Conservation (phyloP, 768 basidiomycete species). For the Cyathus striatus region DNA sequence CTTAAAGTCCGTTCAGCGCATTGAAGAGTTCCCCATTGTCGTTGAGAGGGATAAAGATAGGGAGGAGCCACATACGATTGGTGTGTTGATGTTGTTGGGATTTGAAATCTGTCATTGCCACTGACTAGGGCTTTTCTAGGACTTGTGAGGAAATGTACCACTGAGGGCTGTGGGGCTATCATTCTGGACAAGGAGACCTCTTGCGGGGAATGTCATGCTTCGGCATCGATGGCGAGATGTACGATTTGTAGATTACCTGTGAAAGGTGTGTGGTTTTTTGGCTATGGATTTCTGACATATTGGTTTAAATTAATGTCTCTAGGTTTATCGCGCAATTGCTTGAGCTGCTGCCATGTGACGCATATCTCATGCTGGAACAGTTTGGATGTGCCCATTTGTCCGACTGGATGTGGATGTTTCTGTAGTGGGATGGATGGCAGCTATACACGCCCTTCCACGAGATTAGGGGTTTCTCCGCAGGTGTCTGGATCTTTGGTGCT, state of each 20-base stretch:
- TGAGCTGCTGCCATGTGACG: constrained; percentile 57
- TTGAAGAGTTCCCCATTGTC: too few species aligned
- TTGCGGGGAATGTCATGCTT: constrained; percentile 39
- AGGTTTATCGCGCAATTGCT: constrained; percentile 63
- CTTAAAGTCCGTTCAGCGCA: constrained; percentile 67
- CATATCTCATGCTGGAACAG: constrained; percentile 62
- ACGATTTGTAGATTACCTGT: constrained; percentile 74
- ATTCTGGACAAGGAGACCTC: constrained; percentile 25
- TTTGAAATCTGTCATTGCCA: too few species aligned
- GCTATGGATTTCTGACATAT: constrained; percentile 1
- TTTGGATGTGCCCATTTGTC: constrained; percentile 47
- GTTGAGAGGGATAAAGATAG: constrained; percentile 11
- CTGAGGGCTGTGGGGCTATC: constrained; percentile 28
- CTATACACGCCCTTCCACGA: constrained; percentile 24
- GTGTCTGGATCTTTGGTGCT: too few species aligned
- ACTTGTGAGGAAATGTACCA: constrained; percentile 40
- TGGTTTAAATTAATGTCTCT: too few species aligned
- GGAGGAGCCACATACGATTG: constrained; percentile 24
- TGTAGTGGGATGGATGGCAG: constrained; percentile 35
- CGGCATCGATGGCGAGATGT: constrained; percentile 47
- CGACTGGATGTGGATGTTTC: constrained; percentile 65
- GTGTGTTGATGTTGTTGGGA: too few species aligned
- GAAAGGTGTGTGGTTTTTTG: constrained; percentile 43
- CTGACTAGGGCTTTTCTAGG: constrained; percentile 35
- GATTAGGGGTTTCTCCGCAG: constrained; percentile 22